These are phyloP conservation scores for Ulmus americana DNA, from an alignment of 331 rosid genomes.

Conservation along the genomic window DNA sequence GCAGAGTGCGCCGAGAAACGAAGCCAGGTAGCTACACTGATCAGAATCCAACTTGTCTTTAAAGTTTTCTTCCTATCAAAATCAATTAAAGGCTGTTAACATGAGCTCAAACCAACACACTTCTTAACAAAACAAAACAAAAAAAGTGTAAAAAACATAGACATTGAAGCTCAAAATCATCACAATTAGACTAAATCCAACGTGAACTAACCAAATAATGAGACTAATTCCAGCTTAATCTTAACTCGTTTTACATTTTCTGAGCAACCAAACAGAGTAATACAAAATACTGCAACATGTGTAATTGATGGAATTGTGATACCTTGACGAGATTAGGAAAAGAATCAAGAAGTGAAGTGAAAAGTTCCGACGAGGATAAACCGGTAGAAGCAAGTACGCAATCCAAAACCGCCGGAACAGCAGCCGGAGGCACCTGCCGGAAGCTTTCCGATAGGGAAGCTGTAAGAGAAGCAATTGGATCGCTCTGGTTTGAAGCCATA, in stretches of 20 bases:
- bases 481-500: conserved; percentile 33
- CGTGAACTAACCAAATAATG: neutral
- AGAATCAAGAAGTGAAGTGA: conserved; percentile 47
- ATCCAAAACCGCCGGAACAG: conserved; percentile 67
- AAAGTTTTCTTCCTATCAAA: conserved; percentile 38
- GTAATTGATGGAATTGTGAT: conserved; percentile 12
- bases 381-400: conserved; percentile 63
- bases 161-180: neutral
- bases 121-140: neutral
- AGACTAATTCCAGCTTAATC: neutral
- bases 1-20: conserved; percentile 58
- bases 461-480: conserved; percentile 41
- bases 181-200: neutral
- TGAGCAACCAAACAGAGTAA: conserved; percentile 1
- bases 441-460: conserved; percentile 52
- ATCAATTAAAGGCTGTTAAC: conserved; percentile 11
- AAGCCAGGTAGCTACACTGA: conserved; percentile 36
- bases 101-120: neutral
- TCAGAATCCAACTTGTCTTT: conserved; percentile 45
- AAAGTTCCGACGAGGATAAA: conserved; percentile 46
- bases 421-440: conserved; percentile 50
- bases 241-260: conserved; percentile 8
- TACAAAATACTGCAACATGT: neutral
- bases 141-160: neutral
- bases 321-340: conserved; percentile 56